These are phyloP conservation scores for Tarenaya hassleriana DNA, from an alignment of 345 rosid genomes.

Conservation along the genomic window DNA sequence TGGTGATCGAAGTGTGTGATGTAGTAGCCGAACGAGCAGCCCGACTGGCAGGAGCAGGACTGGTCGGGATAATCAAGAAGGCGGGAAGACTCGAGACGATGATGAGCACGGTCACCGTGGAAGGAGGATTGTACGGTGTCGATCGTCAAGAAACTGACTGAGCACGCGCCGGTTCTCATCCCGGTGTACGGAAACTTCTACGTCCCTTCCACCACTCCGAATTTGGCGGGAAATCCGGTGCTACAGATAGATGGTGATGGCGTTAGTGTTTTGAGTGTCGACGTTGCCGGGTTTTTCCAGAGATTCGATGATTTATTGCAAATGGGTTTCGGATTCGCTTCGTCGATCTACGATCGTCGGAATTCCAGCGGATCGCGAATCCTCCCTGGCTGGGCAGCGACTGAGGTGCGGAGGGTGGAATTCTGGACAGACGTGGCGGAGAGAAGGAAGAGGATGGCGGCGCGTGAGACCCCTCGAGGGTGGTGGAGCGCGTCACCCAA, in stretches of 20 bases:
- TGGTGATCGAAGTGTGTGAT: conserved; percentile 56
- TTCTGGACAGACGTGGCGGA: conserved; percentile 82
- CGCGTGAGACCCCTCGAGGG: conserved; percentile 27
- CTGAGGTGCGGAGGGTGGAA: conserved; percentile 36
- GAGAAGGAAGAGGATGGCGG: conserved; percentile 36
- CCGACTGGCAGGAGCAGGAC: conserved; percentile 53
- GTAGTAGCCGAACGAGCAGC: conserved; percentile 62
- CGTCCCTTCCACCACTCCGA: conserved; percentile 45
- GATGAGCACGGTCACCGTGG: conserved; percentile 46
- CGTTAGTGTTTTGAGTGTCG: conserved; percentile 51
- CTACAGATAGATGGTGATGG: conserved; percentile 47
- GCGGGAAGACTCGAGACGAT: conserved; percentile 45
- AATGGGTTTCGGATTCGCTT: conserved; percentile 1
- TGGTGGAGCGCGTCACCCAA: conserved; percentile 44
- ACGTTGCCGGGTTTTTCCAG: conserved; percentile 54
- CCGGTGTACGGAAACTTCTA: conserved; percentile 60
- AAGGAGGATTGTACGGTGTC: conserved; percentile 59
- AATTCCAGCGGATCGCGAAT: neutral
- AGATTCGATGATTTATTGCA: conserved; percentile 21
- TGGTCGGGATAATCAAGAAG: conserved; percentile 63
- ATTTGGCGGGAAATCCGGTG: conserved; percentile 59
- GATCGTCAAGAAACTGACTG: conserved; percentile 24
- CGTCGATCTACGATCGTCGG: conserved; percentile 2
- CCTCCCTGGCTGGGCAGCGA: conserved; percentile 43
- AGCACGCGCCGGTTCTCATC: conserved; percentile 52